Evolutionary conservation across 2,329 filamentous ascomycete genomes (phyloP).

Genomic region (Helotiales sp.): DNA sequence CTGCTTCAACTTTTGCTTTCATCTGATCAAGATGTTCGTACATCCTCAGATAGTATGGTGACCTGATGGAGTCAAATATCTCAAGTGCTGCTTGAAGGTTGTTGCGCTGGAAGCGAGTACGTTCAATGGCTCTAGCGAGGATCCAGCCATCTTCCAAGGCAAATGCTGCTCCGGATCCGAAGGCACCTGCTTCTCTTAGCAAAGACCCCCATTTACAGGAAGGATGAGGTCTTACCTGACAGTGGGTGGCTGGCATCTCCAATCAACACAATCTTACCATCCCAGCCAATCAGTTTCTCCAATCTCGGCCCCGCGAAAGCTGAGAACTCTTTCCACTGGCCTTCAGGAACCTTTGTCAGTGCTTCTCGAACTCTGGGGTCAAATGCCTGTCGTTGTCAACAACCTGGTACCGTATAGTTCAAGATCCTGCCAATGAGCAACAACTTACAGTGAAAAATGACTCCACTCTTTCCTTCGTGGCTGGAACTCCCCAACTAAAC

Average conservation of each 20-base stretch:
- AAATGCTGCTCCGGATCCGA: slow-evolving; percentile 46
- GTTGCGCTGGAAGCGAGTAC: slow-evolving; percentile 20
- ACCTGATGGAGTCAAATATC: slow-evolving; percentile 41
- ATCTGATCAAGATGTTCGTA: slow-evolving; percentile 36
- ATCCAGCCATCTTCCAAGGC: slow-evolving; percentile 48
- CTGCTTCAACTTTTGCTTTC: slow-evolving; percentile 17
- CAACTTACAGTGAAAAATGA: slow-evolving; percentile 36
- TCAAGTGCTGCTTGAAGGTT: slow-evolving; percentile 34
- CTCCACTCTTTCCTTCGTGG: slow-evolving; percentile 38
- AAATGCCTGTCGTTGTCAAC: slow-evolving; percentile 32
- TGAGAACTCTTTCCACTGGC: slow-evolving; percentile 47
- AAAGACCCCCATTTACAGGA: background rate
- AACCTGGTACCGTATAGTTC: background rate
- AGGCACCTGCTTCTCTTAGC: slow-evolving; percentile 34
- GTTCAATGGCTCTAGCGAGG: slow-evolving; percentile 38
- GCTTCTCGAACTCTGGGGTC: slow-evolving; percentile 42
- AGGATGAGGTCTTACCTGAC: slow-evolving; percentile 37
- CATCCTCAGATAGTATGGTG: slow-evolving; percentile 44
- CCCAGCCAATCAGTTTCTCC: slow-evolving; percentile 40
- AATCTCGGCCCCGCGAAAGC: slow-evolving; percentile 48
- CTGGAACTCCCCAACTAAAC: slow-evolving; percentile 41
- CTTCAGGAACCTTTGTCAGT: slow-evolving; percentile 39
- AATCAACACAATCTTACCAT: slow-evolving; percentile 47
- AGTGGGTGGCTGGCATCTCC: slow-evolving; percentile 57
- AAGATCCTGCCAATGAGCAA: too few relatives aligned